These are phyloP conservation scores for Pluteus cervinus DNA, from an alignment of 768 basidiomycete genomes.

Conservation along the genomic window DNA sequence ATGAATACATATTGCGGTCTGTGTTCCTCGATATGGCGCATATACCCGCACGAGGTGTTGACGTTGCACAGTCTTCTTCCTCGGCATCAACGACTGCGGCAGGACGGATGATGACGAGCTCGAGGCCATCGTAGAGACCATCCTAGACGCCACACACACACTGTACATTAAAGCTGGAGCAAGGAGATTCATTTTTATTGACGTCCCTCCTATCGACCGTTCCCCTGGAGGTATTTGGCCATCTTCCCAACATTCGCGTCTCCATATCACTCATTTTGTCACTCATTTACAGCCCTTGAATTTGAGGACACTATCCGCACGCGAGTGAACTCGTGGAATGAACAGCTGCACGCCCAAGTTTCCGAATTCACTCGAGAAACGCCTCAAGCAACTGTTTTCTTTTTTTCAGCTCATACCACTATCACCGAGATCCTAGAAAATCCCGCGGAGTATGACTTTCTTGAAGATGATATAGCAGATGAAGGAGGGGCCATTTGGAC, in stretches of 20 bases:
- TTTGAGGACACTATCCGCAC: constrained; percentile 2
- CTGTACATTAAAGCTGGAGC: constrained; percentile 26
- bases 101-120: constrained; percentile 19
- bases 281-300: too few species aligned
- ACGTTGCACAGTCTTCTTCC: constrained; percentile 20
- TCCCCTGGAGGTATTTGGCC: constrained; percentile 24
- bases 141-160: constrained; percentile 19
- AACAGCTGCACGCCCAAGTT: constrained; percentile 13
- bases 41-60: too few species aligned
- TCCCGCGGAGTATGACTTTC: constrained; percentile 22
- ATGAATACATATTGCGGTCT: background rate
- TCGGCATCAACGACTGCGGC: constrained; percentile 38
- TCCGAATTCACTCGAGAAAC: constrained; percentile 16
- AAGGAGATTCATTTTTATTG: constrained; percentile 29
- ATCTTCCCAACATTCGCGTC: background rate
- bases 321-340: constrained; percentile 26
- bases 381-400: constrained; percentile 18
- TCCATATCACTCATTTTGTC: too few species aligned
- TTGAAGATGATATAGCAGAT: constrained; percentile 17
- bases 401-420: constrained; percentile 25
- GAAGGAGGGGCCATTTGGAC: constrained; percentile 30
- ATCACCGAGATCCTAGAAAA: constrained; percentile 29
- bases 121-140: constrained; percentile 17
- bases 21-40: background rate
- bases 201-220: constrained; percentile 32